phyloP scores from a whole-genome alignment of 1,284 basidiomycete genomes.

The Athelia sp. region DNA sequence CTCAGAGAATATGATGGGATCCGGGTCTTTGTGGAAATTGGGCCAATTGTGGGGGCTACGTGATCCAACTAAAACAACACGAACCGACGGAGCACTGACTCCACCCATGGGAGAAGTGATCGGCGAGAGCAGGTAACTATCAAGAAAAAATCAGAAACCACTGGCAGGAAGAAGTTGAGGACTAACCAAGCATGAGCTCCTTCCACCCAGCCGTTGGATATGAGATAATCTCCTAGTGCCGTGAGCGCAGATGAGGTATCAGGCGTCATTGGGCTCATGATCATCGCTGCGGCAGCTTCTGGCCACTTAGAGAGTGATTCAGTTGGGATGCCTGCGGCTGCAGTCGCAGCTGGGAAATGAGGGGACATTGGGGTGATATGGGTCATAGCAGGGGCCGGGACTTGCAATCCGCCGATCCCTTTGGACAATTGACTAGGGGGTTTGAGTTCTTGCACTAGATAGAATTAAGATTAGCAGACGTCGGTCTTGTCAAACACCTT shows the following conservation, averaged over 20 bases:
- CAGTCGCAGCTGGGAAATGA: slow-evolving; percentile 45
- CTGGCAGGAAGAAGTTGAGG: slow-evolving; percentile 5
- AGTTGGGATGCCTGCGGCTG: slow-evolving; percentile 41
- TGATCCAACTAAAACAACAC: slow-evolving; percentile 65
- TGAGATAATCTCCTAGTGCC: slow-evolving; percentile 82
- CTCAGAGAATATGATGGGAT: slow-evolving; percentile 86
- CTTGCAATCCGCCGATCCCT: slow-evolving; percentile 28
- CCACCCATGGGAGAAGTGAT: slow-evolving; percentile 76
- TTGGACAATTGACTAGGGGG: slow-evolving; percentile 52
- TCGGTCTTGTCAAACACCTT: not conserved
- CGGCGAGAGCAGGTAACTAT: slow-evolving; percentile 85
- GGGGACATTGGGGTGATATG: slow-evolving; percentile 61
- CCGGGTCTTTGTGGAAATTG: slow-evolving; percentile 65
- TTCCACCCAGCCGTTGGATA: slow-evolving; percentile 69
- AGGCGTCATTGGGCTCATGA: slow-evolving; percentile 65
- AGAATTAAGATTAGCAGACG: slow-evolving; percentile 1
- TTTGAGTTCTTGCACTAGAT: slow-evolving; percentile 71
- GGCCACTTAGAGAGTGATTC: slow-evolving; percentile 76
- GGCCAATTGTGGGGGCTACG: slow-evolving; percentile 49
- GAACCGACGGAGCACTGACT: slow-evolving; percentile 52
- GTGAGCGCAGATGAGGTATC: slow-evolving; percentile 77
- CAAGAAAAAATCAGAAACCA: slow-evolving; percentile 9
- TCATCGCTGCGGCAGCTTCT: slow-evolving; percentile 82
- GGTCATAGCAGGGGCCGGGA: slow-evolving; percentile 26
- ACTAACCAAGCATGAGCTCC: slow-evolving; percentile 89